Evolutionary conservation across 2,329 filamentous ascomycete species (phyloP).

Genomic region (Pseudonectria buxi): DNA sequence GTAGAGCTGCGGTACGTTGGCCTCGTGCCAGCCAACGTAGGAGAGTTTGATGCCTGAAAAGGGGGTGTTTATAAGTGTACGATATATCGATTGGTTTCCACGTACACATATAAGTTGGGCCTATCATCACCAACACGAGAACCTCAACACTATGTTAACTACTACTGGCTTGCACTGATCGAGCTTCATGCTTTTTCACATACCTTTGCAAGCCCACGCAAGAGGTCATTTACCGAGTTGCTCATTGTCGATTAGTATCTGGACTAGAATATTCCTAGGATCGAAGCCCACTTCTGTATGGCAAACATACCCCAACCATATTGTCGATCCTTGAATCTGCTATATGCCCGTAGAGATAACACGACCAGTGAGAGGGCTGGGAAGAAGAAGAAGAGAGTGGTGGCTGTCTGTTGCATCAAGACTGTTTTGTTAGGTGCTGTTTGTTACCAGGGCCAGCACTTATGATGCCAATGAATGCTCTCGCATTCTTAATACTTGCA

Average conservation of each 20-base stretch:
- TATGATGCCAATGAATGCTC: constrained; percentile 23
- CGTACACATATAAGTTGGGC: constrained; percentile 9
- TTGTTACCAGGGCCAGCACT: constrained; percentile 23
- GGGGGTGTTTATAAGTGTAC: not conserved
- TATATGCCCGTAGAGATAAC: constrained; percentile 5
- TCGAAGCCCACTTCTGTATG: no score
- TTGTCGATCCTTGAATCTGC: constrained; percentile 5
- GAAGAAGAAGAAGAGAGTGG: constrained; percentile 6
- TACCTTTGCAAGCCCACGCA: constrained; percentile 9
- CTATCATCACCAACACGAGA: constrained; percentile 7
- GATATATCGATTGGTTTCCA: not conserved
- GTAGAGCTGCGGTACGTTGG: constrained; percentile 3
- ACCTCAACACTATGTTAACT: constrained; percentile 4
- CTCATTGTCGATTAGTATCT: constrained; percentile 1
- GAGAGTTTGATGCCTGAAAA: constrained; percentile 6
- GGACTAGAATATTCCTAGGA: not conserved
- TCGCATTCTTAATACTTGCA: constrained; percentile 21
- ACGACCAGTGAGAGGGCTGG: constrained; percentile 4
- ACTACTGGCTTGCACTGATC: not conserved
- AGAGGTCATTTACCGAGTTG: constrained; percentile 4
- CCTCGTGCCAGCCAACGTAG: constrained; percentile 7
- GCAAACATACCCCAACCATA: constrained; percentile 10
- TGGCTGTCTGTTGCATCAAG: constrained; percentile 14
- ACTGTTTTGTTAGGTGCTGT: constrained; percentile 24
- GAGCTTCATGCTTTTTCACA: not conserved